Evolutionary conservation across 225 moss, liverwort and hornwort species (phyloP), one percentile per base, ranked within the genome.

Genomic region (Pleurozium schreberi): DNA sequence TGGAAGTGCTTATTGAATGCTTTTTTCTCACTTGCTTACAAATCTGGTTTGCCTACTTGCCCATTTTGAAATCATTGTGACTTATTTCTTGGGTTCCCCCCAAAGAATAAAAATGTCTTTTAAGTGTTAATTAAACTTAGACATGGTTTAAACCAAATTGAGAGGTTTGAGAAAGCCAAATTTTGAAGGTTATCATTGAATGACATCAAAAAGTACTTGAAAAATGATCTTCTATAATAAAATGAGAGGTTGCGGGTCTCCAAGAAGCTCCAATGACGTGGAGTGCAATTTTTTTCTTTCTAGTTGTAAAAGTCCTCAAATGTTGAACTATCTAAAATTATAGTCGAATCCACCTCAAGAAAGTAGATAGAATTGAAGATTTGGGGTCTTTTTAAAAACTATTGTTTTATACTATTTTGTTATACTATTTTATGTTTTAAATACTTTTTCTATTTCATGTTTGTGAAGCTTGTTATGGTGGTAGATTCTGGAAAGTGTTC

Each of bases 321-420:
- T 40, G 2, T 23, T 14, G 23, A 69, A 3, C 8, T 4, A 0
- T n/a, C 4, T 7, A 38, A 4, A 68, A 68, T 23, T 23, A 40
- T 40, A 13, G 12, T n/a, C 1, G 18, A 0, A n/a, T n/a, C 1
- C 22, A n/a, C 13, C 13, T 68, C 4, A n/a, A 67, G 2, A 11
- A 67, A 21, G n/a, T n/a, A n/a, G n/a, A n/a, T n/a, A n/a, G n/a
- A n/a, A n/a, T n/a, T n/a, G n/a, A n/a, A n/a, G n/a, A n/a, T n/a
- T n/a, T n/a, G n/a, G n/a, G n/a, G n/a, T n/a, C n/a, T n/a, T n/a
- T n/a, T n/a, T n/a, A n/a, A n/a, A n/a, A n/a, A n/a, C n/a, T n/a
- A n/a, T n/a, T n/a, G n/a, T n/a, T n/a, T n/a, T n/a, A n/a, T n/a
- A n/a, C n/a, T n/a, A n/a, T n/a, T n/a, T n/a, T n/a, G n/a, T n/a